Base-by-base conservation (phyloP, 257 asterid species). In the Schizonepeta tenuifolia region DNA sequence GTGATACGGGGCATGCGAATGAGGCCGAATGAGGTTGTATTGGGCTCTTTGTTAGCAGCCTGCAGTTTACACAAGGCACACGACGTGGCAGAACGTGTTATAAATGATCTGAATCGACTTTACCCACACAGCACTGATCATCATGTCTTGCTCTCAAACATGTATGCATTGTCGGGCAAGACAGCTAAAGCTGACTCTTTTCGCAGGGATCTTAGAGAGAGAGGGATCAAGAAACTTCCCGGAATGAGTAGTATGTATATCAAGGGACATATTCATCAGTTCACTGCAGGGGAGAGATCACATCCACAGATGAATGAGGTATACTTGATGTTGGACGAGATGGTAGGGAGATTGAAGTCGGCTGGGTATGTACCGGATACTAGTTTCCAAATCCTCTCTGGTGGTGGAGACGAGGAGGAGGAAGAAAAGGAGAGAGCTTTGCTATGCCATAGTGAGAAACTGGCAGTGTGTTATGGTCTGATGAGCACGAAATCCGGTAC, bases 21-120 rank as follows among this genome's bases (percentile, higher is more conserved):
- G 87, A 82, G 65, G 24, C 98, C 98, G 46, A 92, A 92, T 38
- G 96, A 90, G 82, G 87, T 88, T 18, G 90, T 92, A 38, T 77
- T 90, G 78, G 98, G 96, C 28, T 90, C 97, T 58, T 75, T 92
- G 26, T 84, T 92, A 78, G 96, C 89, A 49, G 86, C 98, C 26
- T 90, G 97, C 77, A 74, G 85, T 65, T 81, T 86, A 57, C 84
- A 88, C 78, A 58, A 76, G 49, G 83, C 75, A 75, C 83, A 81
- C n/a, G 78, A 84, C 55, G 35, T 90, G 47, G 94, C 90, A 9
- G 88, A 83, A 51, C 76, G 83, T 53, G 74, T 90, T 0, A 77
- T 83, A 59, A 78, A 56, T 36, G 87, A 84, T 41, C 84, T 92
- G 69, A 67, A 61, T 76, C 91, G 63, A 54, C 10, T 85, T 69